Base-by-base conservation (phyloP, 2,329 filamentous ascomycete genomes). In the Penicillium janthinellum region DNA sequence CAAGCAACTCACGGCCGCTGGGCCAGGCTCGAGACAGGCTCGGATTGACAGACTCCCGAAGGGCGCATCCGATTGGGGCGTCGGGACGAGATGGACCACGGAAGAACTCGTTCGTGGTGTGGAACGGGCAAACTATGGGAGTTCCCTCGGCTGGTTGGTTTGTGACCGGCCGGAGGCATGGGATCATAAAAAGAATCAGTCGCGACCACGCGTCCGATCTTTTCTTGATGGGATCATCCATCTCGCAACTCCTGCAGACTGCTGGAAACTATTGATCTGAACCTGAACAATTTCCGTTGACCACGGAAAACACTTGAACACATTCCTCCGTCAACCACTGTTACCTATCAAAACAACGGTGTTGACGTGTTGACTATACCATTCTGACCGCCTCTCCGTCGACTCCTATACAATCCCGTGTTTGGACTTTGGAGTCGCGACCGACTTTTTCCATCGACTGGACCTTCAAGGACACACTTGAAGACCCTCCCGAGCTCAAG, bases 341-440 rank as follows among this genome's bases (percentile, higher is more conserved):
- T 35, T 6, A 52, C n/a, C 47, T 15, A 8, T 52, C 49, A 39
- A 52, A 44, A n/a, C 20, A 54, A 34, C 37, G 39, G 51, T 54
- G 51, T 42, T 28, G 51, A 54, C 51, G 51, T 34, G 39, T 35
- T 31, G 8, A n/a, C 51, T 34, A 14, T 38, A 17, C 12, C 35
- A 39, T 35, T 35, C 12, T 28, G 49, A 51, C 20, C 47, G 34
- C 17, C 17, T 35, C 25, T 15, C 6, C 25, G 10, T 15, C 22
- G 14, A 37, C 47, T 15, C 47, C 47, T 5, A 35, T 31, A 17
- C 47, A 35, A 20, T 31, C 28, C 47, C 28, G 45, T 49, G 31
- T 37, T 49, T 31, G 42, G 12, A 28, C 11, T 45, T 49, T 17
- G 42, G 22, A 28, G 20, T 45, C 22, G 22, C 42, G 42, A 45